Conservation (phyloP, 768 basidiomycete species). For the Hemileccinum impolitum region DNA sequence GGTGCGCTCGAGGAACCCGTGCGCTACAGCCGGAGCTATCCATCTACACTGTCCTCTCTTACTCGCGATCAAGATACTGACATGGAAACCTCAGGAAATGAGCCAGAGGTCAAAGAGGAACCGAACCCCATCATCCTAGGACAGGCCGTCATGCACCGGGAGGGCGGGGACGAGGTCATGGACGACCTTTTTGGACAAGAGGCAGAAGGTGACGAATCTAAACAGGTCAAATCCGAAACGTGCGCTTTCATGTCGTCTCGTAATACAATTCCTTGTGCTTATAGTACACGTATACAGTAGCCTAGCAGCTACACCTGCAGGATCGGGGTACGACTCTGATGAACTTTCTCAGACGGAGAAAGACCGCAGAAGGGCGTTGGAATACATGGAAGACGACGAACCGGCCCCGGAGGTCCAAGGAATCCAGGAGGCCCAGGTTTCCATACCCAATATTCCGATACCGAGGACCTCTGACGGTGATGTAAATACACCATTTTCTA, state of each 20-base stretch:
- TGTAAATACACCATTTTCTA: conserved; percentile 41
- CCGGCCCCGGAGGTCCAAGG: conserved; percentile 54
- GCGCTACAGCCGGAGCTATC: conserved; percentile 21
- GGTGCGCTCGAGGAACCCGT: conserved; percentile 47
- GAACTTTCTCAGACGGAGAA: conserved; percentile 60
- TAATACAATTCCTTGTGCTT: conserved; percentile 14
- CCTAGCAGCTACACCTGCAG: conserved; percentile 36
- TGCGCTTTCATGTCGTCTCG: conserved; percentile 21
- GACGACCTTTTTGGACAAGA: conserved; percentile 81
- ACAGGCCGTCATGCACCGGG: conserved; percentile 17
- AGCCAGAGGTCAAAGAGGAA: conserved; percentile 17
- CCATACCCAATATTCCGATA: conserved; percentile 84
- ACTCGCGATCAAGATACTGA: conserved; percentile 36
- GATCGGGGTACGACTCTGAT: conserved; percentile 61
- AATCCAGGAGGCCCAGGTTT: conserved; percentile 63
- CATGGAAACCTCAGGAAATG: conserved; percentile 33
- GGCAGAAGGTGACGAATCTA: conserved; percentile 39
- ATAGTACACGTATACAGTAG: conserved; percentile 21
- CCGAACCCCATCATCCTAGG: conserved; percentile 3
- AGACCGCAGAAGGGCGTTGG: conserved; percentile 59
- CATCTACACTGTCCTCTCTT: conserved; percentile 5
- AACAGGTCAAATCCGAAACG: conserved; percentile 48
- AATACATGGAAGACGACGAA: conserved; percentile 79
- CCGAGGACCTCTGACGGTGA: conserved; percentile 78
- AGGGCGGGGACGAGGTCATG: conserved; percentile 53